phyloP scores from a whole-genome alignment of 1,284 basidiomycete genomes.

The Trichosporon ovoides region DNA sequence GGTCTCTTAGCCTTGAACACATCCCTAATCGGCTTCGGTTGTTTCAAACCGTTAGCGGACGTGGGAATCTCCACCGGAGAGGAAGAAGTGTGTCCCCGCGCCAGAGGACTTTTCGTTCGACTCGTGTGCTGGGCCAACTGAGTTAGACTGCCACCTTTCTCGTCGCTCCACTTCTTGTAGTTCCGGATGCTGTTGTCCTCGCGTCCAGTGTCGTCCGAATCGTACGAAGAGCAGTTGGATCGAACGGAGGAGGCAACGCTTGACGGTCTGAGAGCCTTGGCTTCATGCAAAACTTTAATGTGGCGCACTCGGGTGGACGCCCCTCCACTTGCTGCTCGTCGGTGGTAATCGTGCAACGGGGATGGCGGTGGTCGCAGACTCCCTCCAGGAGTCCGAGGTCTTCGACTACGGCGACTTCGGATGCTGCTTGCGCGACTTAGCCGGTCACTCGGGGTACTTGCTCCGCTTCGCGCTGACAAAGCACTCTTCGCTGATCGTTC shows the following conservation, averaged over 20 bases:
- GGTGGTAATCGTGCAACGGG: constrained; percentile 42
- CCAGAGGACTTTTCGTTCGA: not conserved
- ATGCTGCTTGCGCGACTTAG: constrained; percentile 43
- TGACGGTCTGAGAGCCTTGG: constrained; percentile 30
- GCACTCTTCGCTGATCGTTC: constrained; percentile 7
- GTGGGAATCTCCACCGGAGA: not conserved
- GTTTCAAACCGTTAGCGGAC: not conserved
- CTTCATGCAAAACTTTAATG: constrained; percentile 43
- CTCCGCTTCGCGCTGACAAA: not conserved
- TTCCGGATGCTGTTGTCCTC: constrained; percentile 13
- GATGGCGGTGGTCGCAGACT: constrained; percentile 27
- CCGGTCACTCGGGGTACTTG: constrained; percentile 28
- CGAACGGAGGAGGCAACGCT: constrained; percentile 36
- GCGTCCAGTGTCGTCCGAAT: constrained; percentile 26
- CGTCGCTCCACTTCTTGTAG: constrained; percentile 4
- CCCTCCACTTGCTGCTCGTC: constrained; percentile 35
- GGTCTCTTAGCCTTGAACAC: constrained; percentile 46
- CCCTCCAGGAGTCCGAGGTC: constrained; percentile 23
- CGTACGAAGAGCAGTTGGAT: constrained; percentile 34
- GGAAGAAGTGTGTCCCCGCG: constrained; percentile 6
- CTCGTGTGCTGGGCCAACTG: not conserved
- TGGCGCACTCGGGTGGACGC: constrained; percentile 39
- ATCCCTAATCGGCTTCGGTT: constrained; percentile 41
- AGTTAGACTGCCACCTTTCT: constrained; percentile 2
- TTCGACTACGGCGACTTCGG: constrained; percentile 33